Evolutionary conservation across 1,284 basidiomycete genomes (phyloP).

Genomic region (Leccinum pachyderme): DNA sequence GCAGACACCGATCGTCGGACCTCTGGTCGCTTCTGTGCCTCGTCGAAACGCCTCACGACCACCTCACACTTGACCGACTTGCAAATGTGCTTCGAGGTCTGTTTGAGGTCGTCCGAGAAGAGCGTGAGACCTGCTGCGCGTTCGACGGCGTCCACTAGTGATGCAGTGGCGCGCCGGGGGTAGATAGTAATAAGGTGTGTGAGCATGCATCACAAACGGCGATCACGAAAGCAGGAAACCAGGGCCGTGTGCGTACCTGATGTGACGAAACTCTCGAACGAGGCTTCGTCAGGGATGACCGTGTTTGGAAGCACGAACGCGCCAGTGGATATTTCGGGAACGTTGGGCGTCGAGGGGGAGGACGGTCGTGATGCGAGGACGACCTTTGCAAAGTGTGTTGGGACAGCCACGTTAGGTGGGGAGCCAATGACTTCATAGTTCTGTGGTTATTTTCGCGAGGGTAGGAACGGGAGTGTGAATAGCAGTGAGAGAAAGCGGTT

Average conservation of each 20-base stretch:
- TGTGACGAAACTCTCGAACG: constrained; percentile 76
- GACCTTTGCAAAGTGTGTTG: constrained; percentile 98
- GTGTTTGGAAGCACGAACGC: constrained; percentile 96
- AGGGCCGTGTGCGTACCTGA: constrained; percentile 54
- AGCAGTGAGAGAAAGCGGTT: neutral
- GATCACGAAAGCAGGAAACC: neutral
- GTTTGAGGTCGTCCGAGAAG: constrained; percentile 85
- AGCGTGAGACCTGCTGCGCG: constrained; percentile 86
- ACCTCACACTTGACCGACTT: constrained; percentile 83
- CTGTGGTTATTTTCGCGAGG: constrained; percentile 39
- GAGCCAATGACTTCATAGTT: constrained; percentile 92
- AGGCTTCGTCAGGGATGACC: constrained; percentile 80
- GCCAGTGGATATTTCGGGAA: constrained; percentile 78
- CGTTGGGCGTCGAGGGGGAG: constrained; percentile 68
- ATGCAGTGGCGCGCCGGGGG: neutral
- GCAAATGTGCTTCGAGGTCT: constrained; percentile 85
- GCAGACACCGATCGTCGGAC: constrained; percentile 52
- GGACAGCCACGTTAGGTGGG: constrained; percentile 88
- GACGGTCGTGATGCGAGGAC: constrained; percentile 77
- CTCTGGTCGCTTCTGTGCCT: constrained; percentile 72
- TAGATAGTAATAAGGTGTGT: no score
- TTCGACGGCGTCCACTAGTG: constrained; percentile 63
- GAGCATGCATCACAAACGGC: neutral
- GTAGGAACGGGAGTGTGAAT: neutral
- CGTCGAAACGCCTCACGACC: constrained; percentile 83